Evolutionary conservation across 176 grass and related monocot species (phyloP), one percentile per base, ranked within the genome.

Genomic region (Typha latifolia): DNA sequence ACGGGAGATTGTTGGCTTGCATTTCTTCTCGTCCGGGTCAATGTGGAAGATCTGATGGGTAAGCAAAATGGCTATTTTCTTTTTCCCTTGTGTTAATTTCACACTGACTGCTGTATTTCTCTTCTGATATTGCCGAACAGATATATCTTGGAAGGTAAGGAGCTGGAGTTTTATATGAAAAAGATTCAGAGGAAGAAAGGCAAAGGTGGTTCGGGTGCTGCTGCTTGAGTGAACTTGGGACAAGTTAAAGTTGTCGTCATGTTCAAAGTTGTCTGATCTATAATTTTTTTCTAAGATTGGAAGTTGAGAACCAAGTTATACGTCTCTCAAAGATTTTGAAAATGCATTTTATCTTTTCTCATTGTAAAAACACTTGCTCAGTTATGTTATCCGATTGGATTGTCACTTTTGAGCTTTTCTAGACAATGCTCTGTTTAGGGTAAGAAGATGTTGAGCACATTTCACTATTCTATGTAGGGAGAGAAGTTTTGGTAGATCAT

Each of bases 81-180:
- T 49, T 14, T 77, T 61, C 13, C 8, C 1, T 62, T 63, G 3
- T 21, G 37, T 59, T 19, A 19, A 5, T 59, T 59, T 3, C 6
- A n/a, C 5, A 9, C 15, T 20, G 18, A 12, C 7, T 9, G 20
- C 16, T 11, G 9, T 43, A 43, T 43, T 1, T 59, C 3, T n/a
- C 6, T 59, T 59, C 18, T 59, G 53, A 59, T 59, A 59, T 59
- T 9, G 14, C 8, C 53, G n/a, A 59, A 59, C 65, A 77, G 74
- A 24, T 77, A 69, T 4, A 77, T 77, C 18, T 49, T 77, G 20
- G 66, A 77, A 77, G 74, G 74, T 0, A 77, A 77, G 27, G 74
- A 77, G 66, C 66, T 77, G 11, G 74, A 77, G 22, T 77, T 77
- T 66, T 77, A 77, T 26, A 69, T 77, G 74, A 77, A 77, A 50